A percentile compares a stretch with the other conserved stretches of the same genome.
Evolutionary conservation across 2,329 filamentous ascomycete genomes (phyloP).

Genomic region (Rhinocladiella mackenziei): DNA sequence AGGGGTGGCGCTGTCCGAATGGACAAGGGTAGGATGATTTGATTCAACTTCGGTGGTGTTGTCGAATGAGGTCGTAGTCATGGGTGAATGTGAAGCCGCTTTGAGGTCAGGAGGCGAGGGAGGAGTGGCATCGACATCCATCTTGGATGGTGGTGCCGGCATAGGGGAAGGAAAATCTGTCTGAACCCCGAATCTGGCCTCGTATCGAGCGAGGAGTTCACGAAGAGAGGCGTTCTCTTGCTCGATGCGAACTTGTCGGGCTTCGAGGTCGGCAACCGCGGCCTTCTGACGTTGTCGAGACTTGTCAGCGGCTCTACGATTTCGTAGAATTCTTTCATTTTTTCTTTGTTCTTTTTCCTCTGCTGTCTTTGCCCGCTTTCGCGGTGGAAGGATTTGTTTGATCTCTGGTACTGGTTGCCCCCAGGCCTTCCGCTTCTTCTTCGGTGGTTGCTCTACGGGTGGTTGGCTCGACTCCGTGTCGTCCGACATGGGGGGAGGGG

Average conservation of each 20-base stretch:
- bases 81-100: constrained; percentile 35
- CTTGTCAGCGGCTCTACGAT: constrained; percentile 92
- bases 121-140: constrained; percentile 21
- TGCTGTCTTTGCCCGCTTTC: constrained; percentile 96
- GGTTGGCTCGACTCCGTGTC: constrained; percentile 14
- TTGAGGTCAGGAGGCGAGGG: constrained; percentile 38
- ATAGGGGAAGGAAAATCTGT: constrained; percentile 20
- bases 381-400: constrained; percentile 49
- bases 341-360: constrained; percentile 98
- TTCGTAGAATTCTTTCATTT: constrained; percentile 93
- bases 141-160: constrained; percentile 9
- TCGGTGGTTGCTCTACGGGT: constrained; percentile 16
- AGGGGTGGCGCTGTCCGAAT: constrained; percentile 29
- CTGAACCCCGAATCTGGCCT: constrained; percentile 41
- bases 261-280: constrained; percentile 79
- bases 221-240: constrained; percentile 68
- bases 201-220: constrained; percentile 56
- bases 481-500: constrained; percentile 23
- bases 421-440: constrained; percentile 97
- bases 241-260: constrained; percentile 62
- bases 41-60: constrained; percentile 39
- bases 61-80: constrained; percentile 42
- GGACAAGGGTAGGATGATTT: constrained; percentile 33
- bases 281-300: constrained; percentile 88
- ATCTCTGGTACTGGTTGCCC: constrained; percentile 97